phyloP scores from a whole-genome alignment of 2,329 filamentous ascomycete genomes.

The Fusarium pseudograminearum region DNA sequence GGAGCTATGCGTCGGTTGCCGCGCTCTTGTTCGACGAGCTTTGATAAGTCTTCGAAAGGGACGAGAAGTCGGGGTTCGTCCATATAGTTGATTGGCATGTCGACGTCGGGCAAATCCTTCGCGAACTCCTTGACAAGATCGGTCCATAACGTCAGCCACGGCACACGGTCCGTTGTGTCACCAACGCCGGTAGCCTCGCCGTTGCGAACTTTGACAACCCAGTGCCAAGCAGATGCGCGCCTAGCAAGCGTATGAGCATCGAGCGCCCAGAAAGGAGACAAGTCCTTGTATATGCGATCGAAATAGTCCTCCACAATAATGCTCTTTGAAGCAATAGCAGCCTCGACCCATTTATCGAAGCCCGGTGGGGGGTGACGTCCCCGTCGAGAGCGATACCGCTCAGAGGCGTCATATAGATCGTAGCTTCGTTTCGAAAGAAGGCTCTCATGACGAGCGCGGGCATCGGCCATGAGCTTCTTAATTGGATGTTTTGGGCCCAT shows the following conservation, averaged over 20 bases:
- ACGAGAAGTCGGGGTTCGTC: slow-evolving; percentile 74
- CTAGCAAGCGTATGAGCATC: slow-evolving; percentile 56
- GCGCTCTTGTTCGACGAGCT: slow-evolving; percentile 62
- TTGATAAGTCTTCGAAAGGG: slow-evolving; percentile 67
- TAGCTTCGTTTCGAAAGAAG: slow-evolving; percentile 60
- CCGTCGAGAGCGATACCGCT: slow-evolving; percentile 66
- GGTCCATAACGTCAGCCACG: slow-evolving; percentile 63
- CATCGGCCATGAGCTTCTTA: slow-evolving; percentile 61
- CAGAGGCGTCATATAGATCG: slow-evolving; percentile 64
- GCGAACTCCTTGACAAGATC: slow-evolving; percentile 64
- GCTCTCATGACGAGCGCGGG: slow-evolving; percentile 57
- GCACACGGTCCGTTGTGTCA: slow-evolving; percentile 55
- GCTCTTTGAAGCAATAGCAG: slow-evolving; percentile 64
- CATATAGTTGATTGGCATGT: slow-evolving; percentile 74
- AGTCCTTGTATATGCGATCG: slow-evolving; percentile 72
- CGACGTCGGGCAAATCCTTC: slow-evolving; percentile 69
- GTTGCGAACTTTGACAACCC: slow-evolving; percentile 62
- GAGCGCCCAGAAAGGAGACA: slow-evolving; percentile 71
- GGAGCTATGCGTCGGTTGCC: slow-evolving; percentile 57
- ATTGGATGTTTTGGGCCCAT: slow-evolving; percentile 60
- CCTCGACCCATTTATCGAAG: slow-evolving; percentile 71
- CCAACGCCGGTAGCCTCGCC: slow-evolving; percentile 57
- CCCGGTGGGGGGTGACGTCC: slow-evolving; percentile 72
- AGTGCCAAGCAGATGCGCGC: slow-evolving; percentile 58
- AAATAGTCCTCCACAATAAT: slow-evolving; percentile 73